These are phyloP conservation scores for Brassica balearica DNA, from an alignment of 441 rosid species.

Conservation along the genomic window DNA sequence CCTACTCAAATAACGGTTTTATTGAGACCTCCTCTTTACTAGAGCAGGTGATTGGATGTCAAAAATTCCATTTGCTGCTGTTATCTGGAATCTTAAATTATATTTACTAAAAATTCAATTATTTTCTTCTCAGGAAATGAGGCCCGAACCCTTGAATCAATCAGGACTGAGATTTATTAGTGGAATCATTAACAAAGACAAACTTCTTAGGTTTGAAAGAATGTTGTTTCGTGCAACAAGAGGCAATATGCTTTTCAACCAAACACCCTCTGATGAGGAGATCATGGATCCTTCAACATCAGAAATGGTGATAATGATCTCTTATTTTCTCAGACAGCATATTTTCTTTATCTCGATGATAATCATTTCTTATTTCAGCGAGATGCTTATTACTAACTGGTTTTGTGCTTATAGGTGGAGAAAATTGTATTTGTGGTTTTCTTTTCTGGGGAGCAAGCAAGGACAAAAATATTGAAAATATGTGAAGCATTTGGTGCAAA, in stretches of 20 bases:
- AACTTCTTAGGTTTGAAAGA: conserved; percentile 86
- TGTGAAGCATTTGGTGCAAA: conserved; percentile 98
- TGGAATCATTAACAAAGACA: conserved; percentile 84
- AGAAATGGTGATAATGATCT: conserved; percentile 75
- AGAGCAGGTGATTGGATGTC: conserved; percentile 70
- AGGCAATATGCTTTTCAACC: conserved; percentile 98
- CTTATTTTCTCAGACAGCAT: conserved; percentile 15
- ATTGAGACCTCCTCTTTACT: conserved; percentile 72
- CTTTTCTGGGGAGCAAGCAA: conserved; percentile 98
- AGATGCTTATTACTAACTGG: conserved; percentile 23
- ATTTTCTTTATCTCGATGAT: conserved; percentile 15
- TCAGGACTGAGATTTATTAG: conserved; percentile 92
- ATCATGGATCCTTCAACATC: conserved; percentile 85
- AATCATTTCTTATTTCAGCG: conserved; percentile 20
- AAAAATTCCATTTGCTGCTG: conserved; percentile 33
- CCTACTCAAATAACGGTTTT: conserved; percentile 58
- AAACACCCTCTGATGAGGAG: conserved; percentile 87
- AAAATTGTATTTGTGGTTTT: conserved; percentile 86
- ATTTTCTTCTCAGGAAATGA: conserved; percentile 68
- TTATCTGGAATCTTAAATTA: conserved; percentile 31
- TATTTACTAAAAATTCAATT: conserved; percentile 35
- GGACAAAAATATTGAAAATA: conserved; percentile 80
- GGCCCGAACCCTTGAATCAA: conserved; percentile 64
- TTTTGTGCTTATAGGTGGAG: conserved; percentile 66
- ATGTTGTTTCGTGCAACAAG: conserved; percentile 97